A percentile compares a stretch with the other conserved stretches of the same genome.
These are phyloP conservation scores for Polysphondylium violaceum DNA, from an alignment of 78 protist species.

Conservation along the genomic window DNA sequence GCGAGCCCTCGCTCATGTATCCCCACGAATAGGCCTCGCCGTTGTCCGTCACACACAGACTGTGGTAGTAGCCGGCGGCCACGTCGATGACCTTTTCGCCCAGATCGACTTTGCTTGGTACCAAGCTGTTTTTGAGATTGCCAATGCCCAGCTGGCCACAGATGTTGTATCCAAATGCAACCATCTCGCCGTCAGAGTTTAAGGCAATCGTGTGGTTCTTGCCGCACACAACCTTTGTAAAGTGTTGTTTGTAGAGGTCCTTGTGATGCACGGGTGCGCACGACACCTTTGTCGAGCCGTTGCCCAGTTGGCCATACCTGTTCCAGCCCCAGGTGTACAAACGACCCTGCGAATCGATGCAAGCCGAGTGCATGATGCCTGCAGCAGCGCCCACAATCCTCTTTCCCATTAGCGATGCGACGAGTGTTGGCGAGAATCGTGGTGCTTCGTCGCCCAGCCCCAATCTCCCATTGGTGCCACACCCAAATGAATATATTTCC, in stretches of 20 bases:
- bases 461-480: constrained; percentile 60
- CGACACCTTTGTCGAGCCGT: neutral
- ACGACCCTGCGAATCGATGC: constrained; percentile 22
- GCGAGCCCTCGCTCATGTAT: constrained; percentile 64
- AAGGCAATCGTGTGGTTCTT: constrained; percentile 72
- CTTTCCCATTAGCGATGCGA: constrained; percentile 33
- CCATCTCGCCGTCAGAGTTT: constrained; percentile 10
- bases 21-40: constrained; percentile 66
- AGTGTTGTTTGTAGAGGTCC: neutral
- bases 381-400: constrained; percentile 9
- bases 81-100: constrained; percentile 34
- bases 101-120: constrained; percentile 29
- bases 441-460: constrained; percentile 67
- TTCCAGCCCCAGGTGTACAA: constrained; percentile 77
- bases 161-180: constrained; percentile 73
- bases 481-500: constrained; percentile 73
- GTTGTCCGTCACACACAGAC: constrained; percentile 18
- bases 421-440: constrained; percentile 20
- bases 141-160: constrained; percentile 84
- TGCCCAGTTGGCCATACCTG: constrained; percentile 83
- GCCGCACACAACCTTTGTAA: constrained; percentile 64
- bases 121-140: neutral
- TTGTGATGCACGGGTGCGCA: neutral
- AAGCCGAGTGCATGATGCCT: constrained; percentile 62
- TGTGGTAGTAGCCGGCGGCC: constrained; percentile 52